Percentiles rank a stretch among this genome's conserved stretches.
These are phyloP conservation scores for Phaeotremella fagi DNA, from an alignment of 768 basidiomycete genomes.

Conservation along the genomic window DNA sequence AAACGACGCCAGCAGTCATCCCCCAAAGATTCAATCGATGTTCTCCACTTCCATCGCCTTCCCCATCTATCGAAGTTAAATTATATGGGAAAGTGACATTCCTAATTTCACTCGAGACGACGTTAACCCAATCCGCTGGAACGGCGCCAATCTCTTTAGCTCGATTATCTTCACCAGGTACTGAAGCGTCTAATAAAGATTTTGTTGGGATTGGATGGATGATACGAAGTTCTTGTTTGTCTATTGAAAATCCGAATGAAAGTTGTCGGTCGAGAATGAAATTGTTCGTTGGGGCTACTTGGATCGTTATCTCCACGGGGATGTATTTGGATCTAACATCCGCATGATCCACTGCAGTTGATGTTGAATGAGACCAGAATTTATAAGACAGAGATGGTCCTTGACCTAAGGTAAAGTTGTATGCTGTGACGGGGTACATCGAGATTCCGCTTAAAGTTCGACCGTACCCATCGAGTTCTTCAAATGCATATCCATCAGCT, in stretches of 20 bases:
- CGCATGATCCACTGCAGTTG: neutral
- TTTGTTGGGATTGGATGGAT: conserved; percentile 27
- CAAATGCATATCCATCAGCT: conserved; percentile 58
- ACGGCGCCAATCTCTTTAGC: conserved; percentile 19
- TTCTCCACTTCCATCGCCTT: conserved; percentile 17
- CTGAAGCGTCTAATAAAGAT: conserved; percentile 1
- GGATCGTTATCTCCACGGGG: conserved; percentile 25
- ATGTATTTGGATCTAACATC: conserved; percentile 2
- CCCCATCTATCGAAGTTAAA: too few species aligned
- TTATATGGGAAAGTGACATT: conserved; percentile 20
- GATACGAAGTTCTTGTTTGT: conserved; percentile 14
- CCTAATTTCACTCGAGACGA: conserved; percentile 32
- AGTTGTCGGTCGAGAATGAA: conserved; percentile 27
- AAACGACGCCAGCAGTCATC: conserved; percentile 36
- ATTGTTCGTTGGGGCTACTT: conserved; percentile 34
- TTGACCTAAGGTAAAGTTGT: conserved; percentile 59
- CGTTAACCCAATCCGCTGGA: conserved; percentile 36
- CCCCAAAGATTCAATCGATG: conserved; percentile 35
- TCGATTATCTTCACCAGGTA: conserved; percentile 1
- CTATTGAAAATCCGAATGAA: conserved; percentile 32
- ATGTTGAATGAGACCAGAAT: conserved; percentile 20
- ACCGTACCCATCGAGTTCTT: conserved; percentile 60
- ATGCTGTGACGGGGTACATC: conserved; percentile 57
- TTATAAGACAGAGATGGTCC: conserved; percentile 62
- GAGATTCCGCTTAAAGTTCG: conserved; percentile 61